Conservation (phyloP, 352 stramenopile species). For the Phytopythium delawarense region DNA sequence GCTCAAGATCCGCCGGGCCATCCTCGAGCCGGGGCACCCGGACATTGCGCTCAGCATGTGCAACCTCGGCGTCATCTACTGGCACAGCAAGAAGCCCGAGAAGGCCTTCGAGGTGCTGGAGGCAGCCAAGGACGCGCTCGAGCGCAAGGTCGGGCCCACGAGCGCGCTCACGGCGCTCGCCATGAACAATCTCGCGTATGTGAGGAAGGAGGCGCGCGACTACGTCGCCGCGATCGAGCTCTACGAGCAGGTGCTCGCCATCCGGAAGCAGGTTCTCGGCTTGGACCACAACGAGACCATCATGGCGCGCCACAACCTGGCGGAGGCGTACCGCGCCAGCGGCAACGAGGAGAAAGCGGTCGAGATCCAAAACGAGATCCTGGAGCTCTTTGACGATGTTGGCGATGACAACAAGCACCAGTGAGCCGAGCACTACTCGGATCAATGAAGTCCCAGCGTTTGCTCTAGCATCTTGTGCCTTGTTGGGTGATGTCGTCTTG, state of each 20-base stretch:
- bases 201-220: conserved; percentile 69
- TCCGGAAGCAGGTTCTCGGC: conserved; percentile 61
- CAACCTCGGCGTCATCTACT: conserved; percentile 79
- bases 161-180: conserved; percentile 69
- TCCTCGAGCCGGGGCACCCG: conserved; percentile 69
- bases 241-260: conserved; percentile 60
- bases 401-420: conserved; percentile 14
- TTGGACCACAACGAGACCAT: conserved; percentile 75
- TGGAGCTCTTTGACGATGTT: conserved; percentile 66
- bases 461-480: neutral
- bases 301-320: conserved; percentile 78
- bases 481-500: too few relatives aligned
- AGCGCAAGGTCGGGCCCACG: conserved; percentile 48
- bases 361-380: conserved; percentile 75
- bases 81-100: conserved; percentile 74
- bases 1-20: conserved; percentile 63
- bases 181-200: conserved; percentile 83
- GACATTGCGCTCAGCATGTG: conserved; percentile 81
- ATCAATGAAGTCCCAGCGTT: neutral
- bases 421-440: neutral
- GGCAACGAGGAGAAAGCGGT: conserved; percentile 77
- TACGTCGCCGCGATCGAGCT: conserved; percentile 66
- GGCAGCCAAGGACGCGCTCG: conserved; percentile 55
- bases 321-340: conserved; percentile 68
- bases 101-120: conserved; percentile 59